Evolutionary conservation across 1,139 yeast species (phyloP).

Genomic region (Hansenula lynferdii): DNA sequence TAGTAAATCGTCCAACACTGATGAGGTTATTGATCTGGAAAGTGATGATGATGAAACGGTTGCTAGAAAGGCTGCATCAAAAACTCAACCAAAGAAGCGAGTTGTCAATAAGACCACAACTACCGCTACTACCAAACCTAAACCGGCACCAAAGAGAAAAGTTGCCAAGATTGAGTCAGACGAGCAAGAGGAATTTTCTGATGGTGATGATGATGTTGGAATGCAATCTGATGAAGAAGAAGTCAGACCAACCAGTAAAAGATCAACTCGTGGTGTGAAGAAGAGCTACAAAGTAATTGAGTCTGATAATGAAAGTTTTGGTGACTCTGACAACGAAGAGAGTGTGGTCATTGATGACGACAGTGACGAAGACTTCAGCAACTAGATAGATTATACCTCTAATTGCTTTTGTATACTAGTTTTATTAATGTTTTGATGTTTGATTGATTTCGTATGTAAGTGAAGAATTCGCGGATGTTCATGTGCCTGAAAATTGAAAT

Average conservation of each 20-base stretch:
- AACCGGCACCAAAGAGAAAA: constrained; percentile 3
- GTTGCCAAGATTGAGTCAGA: constrained; percentile 1
- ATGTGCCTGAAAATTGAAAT: background rate
- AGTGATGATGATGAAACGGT: constrained; percentile 8
- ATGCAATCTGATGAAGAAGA: constrained; percentile 1
- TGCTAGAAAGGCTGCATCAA: background rate
- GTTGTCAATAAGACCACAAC: background rate
- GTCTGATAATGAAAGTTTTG: constrained; percentile 4
- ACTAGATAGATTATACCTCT: no score
- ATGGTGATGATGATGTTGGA: background rate
- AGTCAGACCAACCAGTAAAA: background rate
- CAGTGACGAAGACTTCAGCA: constrained; percentile 1
- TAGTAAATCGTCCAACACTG: constrained; percentile 4
- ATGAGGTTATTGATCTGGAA: constrained; percentile 4
- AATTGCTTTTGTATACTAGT: background rate
- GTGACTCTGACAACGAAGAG: background rate
- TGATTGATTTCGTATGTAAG: background rate
- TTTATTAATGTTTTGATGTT: background rate
- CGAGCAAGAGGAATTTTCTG: constrained; percentile 1
- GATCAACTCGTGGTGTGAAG: constrained; percentile 2
- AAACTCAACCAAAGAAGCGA: background rate
- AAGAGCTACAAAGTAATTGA: constrained; percentile 5
- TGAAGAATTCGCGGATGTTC: background rate
- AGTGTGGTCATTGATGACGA: constrained; percentile 1
- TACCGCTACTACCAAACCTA: background rate